Evolutionary conservation across 192 early-diverging fungal genomes (phyloP).

Genomic region (Paraglomus brasilianum): DNA sequence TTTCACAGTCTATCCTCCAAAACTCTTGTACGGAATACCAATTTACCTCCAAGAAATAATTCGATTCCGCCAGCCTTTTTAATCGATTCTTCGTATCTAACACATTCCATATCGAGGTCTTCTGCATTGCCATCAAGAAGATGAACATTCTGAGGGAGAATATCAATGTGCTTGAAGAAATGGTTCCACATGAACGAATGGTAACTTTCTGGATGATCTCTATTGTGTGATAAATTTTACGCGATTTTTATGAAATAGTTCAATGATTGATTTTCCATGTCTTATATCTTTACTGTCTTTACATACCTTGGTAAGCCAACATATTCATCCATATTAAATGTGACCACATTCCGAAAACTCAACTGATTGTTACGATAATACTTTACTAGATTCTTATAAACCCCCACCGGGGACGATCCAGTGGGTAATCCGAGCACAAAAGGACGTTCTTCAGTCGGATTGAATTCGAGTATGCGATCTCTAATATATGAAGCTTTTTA

Average conservation of each 20-base stretch:
- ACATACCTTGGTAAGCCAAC: constrained; percentile 70
- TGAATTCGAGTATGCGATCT: constrained; percentile 75
- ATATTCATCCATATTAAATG: constrained; percentile 95
- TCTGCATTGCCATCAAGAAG: constrained; percentile 83
- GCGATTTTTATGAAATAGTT: neutral
- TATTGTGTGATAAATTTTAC: constrained; percentile 31
- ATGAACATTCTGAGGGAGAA: constrained; percentile 77
- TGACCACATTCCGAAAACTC: constrained; percentile 78
- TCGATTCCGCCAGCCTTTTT: constrained; percentile 79
- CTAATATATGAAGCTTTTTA: constrained; percentile 72
- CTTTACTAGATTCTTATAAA: constrained; percentile 77
- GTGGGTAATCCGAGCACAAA: constrained; percentile 88
- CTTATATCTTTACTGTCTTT: neutral
- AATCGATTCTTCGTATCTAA: constrained; percentile 78
- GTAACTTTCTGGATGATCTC: constrained; percentile 85
- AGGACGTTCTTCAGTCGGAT: constrained; percentile 68
- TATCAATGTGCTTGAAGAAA: constrained; percentile 86
- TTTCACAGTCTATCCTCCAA: too few relatives aligned
- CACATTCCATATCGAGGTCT: constrained; percentile 79
- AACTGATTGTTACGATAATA: constrained; percentile 65
- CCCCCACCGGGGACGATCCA: constrained; percentile 80
- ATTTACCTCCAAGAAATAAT: constrained; percentile 74
- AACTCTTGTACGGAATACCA: neutral
- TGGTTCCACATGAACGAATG: constrained; percentile 92
- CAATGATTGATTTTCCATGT: neutral